Conservation (phyloP, 148 eudicot species). For the Camellia sinensis region DNA sequence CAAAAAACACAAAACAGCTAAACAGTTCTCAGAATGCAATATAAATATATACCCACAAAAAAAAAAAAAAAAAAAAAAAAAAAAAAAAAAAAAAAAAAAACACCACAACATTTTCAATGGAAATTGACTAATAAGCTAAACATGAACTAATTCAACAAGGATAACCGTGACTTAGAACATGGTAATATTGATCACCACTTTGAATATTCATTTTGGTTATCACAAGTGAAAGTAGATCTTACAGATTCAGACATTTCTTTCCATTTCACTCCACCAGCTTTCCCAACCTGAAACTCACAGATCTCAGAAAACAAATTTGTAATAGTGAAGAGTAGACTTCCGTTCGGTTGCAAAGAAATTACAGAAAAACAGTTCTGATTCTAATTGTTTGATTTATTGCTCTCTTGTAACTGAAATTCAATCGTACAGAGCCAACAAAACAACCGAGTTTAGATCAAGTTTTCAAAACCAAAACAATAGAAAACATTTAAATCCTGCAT, state of each 20-base stretch:
- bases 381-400: background rate
- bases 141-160: background rate
- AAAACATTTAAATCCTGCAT: background rate
- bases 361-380: background rate
- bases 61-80: background rate
- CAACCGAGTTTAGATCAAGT: background rate
- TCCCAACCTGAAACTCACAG: constrained; percentile 19
- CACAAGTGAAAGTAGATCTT: constrained; percentile 6
- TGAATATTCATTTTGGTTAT: background rate
- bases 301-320: background rate
- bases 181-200: background rate
- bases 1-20: background rate
- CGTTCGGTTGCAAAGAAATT: background rate
- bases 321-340: background rate
- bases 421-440: background rate
- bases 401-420: background rate
- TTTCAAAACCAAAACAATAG: background rate
- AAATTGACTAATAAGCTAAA: background rate
- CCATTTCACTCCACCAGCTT: constrained; percentile 31
- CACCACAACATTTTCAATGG: background rate
- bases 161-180: background rate
- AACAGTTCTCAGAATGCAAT: too few species aligned
- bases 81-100: background rate
- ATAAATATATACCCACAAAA: background rate
- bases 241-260: constrained; percentile 27